Percentiles rank a stretch among this genome's conserved stretches.
Conservation (phyloP, 495 filamentous ascomycete genomes). For the Penicillium turbatum region DNA sequence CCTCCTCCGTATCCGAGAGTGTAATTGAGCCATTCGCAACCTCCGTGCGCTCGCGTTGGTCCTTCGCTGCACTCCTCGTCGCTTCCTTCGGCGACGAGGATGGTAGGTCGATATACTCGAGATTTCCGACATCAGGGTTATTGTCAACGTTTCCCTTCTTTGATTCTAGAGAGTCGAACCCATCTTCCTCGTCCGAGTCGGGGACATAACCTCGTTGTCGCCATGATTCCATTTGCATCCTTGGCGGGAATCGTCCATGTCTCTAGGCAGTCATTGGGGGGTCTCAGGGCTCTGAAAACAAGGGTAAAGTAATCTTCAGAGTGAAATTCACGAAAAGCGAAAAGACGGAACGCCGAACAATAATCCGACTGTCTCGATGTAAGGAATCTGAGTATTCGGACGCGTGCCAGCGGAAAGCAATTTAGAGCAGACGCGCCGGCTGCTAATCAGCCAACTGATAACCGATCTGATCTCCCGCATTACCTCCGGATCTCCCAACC, state of each 20-base stretch:
- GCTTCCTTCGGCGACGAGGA: not conserved
- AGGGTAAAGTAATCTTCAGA: not conserved
- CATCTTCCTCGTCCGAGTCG: slow-evolving; percentile 59
- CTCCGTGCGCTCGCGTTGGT: not conserved
- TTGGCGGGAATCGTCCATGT: slow-evolving; percentile 39
- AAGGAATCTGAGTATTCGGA: slow-evolving; percentile 11
- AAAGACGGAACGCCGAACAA: not conserved
- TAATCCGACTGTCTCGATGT: not conserved
- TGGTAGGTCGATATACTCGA: slow-evolving; percentile 21
- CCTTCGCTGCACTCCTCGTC: not conserved
- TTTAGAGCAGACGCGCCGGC: slow-evolving; percentile 11
- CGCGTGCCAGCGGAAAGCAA: slow-evolving; percentile 32
- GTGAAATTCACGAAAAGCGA: not conserved
- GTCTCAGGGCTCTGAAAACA: not conserved
- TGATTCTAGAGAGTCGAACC: slow-evolving; percentile 36
- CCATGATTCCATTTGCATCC: slow-evolving; percentile 58
- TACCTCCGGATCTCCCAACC: slow-evolving; percentile 6
- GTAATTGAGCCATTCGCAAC: slow-evolving; percentile 3
- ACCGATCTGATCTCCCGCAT: slow-evolving; percentile 6
- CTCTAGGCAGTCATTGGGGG: slow-evolving; percentile 33
- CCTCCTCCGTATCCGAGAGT: slow-evolving; percentile 1
- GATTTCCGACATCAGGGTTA: slow-evolving; percentile 3
- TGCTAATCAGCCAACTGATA: slow-evolving; percentile 12
- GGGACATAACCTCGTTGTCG: slow-evolving; percentile 58
- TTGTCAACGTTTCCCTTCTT: slow-evolving; percentile 13